Conservation (phyloP, 2,329 filamentous ascomycete genomes). For the Byssothecium circinans region DNA sequence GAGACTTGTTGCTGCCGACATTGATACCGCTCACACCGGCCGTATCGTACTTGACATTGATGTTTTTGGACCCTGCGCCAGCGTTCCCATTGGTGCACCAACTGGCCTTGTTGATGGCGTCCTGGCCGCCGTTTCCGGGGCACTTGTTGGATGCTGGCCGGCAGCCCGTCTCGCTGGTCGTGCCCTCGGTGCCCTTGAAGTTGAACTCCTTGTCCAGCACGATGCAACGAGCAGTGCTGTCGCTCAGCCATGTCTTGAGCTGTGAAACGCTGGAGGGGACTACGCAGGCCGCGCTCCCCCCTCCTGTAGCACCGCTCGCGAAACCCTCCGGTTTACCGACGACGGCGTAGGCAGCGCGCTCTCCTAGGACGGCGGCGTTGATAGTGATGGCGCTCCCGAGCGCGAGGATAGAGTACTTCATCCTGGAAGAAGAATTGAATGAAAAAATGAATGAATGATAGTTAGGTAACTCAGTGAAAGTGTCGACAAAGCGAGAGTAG, state of each 20-base stretch:
- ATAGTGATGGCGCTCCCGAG: slow-evolving; percentile 17
- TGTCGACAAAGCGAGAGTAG: too few species aligned
- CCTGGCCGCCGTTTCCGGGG: slow-evolving; percentile 61
- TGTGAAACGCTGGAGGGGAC: slow-evolving; percentile 58
- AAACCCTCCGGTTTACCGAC: slow-evolving; percentile 51
- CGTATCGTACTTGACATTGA: slow-evolving; percentile 50
- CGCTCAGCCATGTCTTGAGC: slow-evolving; percentile 62
- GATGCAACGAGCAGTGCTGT: slow-evolving; percentile 58
- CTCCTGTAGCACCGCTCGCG: slow-evolving; percentile 61
- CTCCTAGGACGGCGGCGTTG: slow-evolving; percentile 20
- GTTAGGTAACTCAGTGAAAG: background rate
- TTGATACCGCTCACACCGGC: slow-evolving; percentile 31
- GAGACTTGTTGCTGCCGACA: slow-evolving; percentile 46
- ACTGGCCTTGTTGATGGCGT: slow-evolving; percentile 61
- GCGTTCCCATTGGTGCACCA: slow-evolving; percentile 61
- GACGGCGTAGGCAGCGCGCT: slow-evolving; percentile 26
- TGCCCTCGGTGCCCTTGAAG: slow-evolving; percentile 59
- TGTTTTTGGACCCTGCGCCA: slow-evolving; percentile 51
- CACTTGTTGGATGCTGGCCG: slow-evolving; percentile 50
- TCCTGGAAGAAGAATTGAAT: slow-evolving; percentile 10
- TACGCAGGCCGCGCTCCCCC: slow-evolving; percentile 57
- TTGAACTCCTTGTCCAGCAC: slow-evolving; percentile 59
- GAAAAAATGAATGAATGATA: background rate
- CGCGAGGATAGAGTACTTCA: slow-evolving; percentile 26
- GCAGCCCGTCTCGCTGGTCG: slow-evolving; percentile 56